phyloP scores from a whole-genome alignment of 352 stramenopile genomes.

The Pythium aquatile region DNA sequence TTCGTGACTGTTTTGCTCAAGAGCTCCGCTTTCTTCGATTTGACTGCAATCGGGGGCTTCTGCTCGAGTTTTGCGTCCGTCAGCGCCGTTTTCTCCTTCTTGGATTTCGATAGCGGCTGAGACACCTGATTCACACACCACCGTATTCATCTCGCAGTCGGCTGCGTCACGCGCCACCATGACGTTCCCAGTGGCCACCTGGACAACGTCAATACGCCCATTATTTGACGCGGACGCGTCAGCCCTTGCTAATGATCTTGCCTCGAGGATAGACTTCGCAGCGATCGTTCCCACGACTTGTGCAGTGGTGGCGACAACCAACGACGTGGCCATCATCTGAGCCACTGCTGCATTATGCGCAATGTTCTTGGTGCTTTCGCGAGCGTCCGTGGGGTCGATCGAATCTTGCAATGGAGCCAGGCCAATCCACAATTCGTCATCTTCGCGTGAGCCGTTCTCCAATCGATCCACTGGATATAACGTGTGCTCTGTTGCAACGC shows the following conservation, averaged over 20 bases:
- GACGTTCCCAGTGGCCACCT: background rate
- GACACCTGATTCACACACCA: no score
- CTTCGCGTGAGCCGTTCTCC: background rate
- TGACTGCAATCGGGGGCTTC: no score
- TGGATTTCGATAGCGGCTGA: no score
- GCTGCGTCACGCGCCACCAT: no score
- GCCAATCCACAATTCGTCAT: background rate
- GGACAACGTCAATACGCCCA: background rate
- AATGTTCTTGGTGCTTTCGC: background rate
- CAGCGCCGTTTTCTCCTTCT: no score
- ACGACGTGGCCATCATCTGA: conserved; percentile 1
- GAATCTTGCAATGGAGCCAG: background rate
- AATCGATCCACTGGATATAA: background rate
- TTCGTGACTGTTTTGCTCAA: no score
- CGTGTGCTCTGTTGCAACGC: background rate
- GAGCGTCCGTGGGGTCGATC: background rate
- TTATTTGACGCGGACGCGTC: background rate
- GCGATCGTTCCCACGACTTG: conserved; percentile 3
- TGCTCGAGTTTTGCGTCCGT: no score
- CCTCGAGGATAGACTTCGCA: background rate
- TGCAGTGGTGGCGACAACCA: background rate
- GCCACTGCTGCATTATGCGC: background rate
- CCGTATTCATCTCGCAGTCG: no score
- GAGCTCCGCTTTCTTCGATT: no score
- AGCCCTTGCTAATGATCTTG: background rate